Conservation (phyloP, 352 stramenopile genomes). For the Globisporangium alternatum region DNA sequence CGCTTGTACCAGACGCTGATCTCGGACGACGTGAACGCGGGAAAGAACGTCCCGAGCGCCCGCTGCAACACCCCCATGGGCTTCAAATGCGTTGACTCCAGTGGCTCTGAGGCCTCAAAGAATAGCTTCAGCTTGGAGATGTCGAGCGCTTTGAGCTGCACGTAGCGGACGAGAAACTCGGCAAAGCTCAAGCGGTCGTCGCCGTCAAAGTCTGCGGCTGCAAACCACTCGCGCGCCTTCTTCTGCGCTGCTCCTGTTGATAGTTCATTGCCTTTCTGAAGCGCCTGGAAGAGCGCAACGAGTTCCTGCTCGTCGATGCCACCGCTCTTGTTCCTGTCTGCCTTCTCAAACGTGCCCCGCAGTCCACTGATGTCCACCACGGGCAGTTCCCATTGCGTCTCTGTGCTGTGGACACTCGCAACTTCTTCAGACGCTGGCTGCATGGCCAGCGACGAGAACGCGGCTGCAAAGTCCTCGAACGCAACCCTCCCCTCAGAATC, state of each 20-base stretch:
- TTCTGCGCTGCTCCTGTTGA: neutral
- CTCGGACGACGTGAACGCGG: conserved; percentile 20
- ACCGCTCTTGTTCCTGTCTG: conserved; percentile 32
- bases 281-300: conserved; percentile 26
- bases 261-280: conserved; percentile 28
- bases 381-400: conserved; percentile 23
- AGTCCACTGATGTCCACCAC: conserved; percentile 39
- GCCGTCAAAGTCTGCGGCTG: conserved; percentile 26
- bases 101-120: conserved; percentile 40
- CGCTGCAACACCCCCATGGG: conserved; percentile 28
- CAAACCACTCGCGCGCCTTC: conserved; percentile 40
- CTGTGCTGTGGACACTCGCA: neutral
- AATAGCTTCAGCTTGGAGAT: conserved; percentile 30
- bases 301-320: conserved; percentile 40
- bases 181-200: conserved; percentile 44
- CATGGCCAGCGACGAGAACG: conserved; percentile 52
- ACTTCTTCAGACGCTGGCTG: conserved; percentile 34
- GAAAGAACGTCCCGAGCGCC: conserved; percentile 31
- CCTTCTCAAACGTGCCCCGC: conserved; percentile 39
- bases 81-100: conserved; percentile 30
- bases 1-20: conserved; percentile 32
- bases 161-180: conserved; percentile 66
- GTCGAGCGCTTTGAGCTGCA: conserved; percentile 37
- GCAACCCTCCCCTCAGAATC: conserved; percentile 27
- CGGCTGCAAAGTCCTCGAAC: conserved; percentile 54